Percentiles rank a stretch among this genome's conserved stretches.
Evolutionary conservation across 2,329 filamentous ascomycete species (phyloP).

Genomic region (Nothophoma quercina): DNA sequence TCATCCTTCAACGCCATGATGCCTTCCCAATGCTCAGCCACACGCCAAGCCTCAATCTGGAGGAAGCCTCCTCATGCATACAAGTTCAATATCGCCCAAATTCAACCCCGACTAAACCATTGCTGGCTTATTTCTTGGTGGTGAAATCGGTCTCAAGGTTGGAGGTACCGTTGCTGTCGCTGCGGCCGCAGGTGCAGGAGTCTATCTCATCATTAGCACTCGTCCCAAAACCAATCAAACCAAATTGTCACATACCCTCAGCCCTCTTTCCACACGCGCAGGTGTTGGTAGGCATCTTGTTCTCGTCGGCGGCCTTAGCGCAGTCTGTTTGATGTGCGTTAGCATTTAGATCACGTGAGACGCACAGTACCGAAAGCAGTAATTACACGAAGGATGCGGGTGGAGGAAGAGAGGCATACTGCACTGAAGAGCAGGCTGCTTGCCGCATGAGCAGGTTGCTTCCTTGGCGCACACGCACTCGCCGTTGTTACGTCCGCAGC

Average conservation of each 20-base stretch:
- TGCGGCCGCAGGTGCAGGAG: conserved; percentile 83
- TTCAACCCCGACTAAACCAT: not conserved
- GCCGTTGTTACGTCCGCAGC: conserved; percentile 66
- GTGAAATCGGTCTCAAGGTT: conserved; percentile 87
- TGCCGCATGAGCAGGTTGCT: conserved; percentile 84
- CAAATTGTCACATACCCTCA: conserved; percentile 64
- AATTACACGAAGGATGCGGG: conserved; percentile 20
- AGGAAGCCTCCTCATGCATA: not conserved
- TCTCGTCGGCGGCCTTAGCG: conserved; percentile 78
- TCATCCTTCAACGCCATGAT: conserved; percentile 26
- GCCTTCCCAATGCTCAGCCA: conserved; percentile 20
- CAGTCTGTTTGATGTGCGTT: conserved; percentile 58
- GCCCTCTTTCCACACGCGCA: conserved; percentile 82
- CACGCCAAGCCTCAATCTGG: not conserved
- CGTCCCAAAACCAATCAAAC: not conserved
- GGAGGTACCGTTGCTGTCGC: conserved; percentile 67
- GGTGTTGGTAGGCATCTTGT: conserved; percentile 70
- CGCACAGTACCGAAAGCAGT: conserved; percentile 12
- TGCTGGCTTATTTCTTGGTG: conserved; percentile 60
- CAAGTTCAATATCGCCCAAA: not conserved
- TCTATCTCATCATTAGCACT: conserved; percentile 27
- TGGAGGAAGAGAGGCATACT: conserved; percentile 48
- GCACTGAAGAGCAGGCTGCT: conserved; percentile 86
- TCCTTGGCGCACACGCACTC: conserved; percentile 66
- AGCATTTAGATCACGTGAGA: conserved; percentile 12